Conservation (phyloP, 2,329 filamentous ascomycete genomes). For the Fusarium robinianum region DNA sequence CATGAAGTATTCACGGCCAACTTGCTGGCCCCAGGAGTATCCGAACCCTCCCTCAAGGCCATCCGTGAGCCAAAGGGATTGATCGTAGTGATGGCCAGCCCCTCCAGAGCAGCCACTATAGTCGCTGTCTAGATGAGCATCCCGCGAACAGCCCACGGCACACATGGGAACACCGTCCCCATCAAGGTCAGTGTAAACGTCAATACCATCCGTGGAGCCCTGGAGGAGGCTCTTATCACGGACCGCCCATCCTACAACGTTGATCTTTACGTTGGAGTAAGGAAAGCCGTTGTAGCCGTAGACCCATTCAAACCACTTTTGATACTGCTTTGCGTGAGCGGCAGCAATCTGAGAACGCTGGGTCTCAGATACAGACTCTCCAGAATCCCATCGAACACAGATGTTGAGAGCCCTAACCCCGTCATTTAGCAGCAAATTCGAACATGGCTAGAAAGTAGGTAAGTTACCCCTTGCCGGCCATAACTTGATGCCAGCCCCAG, state of each 20-base stretch:
- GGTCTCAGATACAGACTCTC: conserved; percentile 40
- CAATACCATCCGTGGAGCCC: conserved; percentile 42
- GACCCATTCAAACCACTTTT: conserved; percentile 49
- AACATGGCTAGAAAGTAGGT: conserved; percentile 1
- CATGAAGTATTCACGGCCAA: conserved; percentile 51
- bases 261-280: conserved; percentile 43
- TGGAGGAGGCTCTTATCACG: conserved; percentile 43
- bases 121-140: conserved; percentile 50
- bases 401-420: conserved; percentile 24
- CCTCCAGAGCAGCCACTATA: conserved; percentile 44
- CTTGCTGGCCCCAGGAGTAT: conserved; percentile 52
- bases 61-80: conserved; percentile 52
- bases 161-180: conserved; percentile 48
- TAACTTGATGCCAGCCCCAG: conserved; percentile 40
- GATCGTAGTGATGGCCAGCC: conserved; percentile 46
- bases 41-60: conserved; percentile 50
- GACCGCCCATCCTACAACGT: conserved; percentile 50
- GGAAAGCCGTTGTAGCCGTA: conserved; percentile 51
- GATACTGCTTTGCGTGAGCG: conserved; percentile 42
- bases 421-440: neutral
- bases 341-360: conserved; percentile 45
- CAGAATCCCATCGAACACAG: conserved; percentile 51
- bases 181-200: conserved; percentile 49
- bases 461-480: conserved; percentile 39
- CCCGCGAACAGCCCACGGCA: conserved; percentile 43